These are phyloP conservation scores for Cladosporium halotolerans DNA, from an alignment of 2,329 filamentous ascomycete species.

Conservation along the genomic window DNA sequence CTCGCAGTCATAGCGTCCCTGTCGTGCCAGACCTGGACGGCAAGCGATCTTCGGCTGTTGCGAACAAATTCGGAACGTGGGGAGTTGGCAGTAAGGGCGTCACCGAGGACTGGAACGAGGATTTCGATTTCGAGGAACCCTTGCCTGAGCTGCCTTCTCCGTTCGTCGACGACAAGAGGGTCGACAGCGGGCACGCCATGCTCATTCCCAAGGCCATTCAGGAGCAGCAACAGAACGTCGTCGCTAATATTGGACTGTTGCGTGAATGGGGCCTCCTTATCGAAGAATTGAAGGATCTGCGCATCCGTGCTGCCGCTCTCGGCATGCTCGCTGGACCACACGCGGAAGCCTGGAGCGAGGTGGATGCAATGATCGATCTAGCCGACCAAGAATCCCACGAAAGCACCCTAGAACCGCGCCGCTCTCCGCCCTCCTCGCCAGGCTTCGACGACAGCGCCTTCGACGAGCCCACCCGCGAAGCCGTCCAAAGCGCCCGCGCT, in stretches of 20 bases:
- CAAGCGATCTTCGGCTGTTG: slow-evolving; percentile 49
- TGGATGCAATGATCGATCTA: slow-evolving; percentile 81
- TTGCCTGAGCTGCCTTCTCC: slow-evolving; percentile 28
- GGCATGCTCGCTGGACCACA: slow-evolving; percentile 57
- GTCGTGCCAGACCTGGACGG: slow-evolving; percentile 55
- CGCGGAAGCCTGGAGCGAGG: slow-evolving; percentile 65
- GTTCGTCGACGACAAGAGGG: slow-evolving; percentile 32
- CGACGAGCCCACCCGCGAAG: slow-evolving; percentile 40
- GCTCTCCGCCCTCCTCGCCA: slow-evolving; percentile 51
- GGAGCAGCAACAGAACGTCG: slow-evolving; percentile 74
- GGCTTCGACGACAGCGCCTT: slow-evolving; percentile 54
- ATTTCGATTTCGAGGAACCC: slow-evolving; percentile 68
- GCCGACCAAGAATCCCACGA: slow-evolving; percentile 62
- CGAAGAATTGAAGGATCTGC: slow-evolving; percentile 73
- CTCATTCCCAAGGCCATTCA: slow-evolving; percentile 74
- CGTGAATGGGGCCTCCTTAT: slow-evolving; percentile 74
- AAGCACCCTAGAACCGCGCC: slow-evolving; percentile 42
- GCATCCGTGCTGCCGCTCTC: slow-evolving; percentile 62
- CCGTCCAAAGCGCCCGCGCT: slow-evolving; percentile 5
- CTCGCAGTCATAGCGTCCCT: slow-evolving; percentile 76
- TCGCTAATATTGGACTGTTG: slow-evolving; percentile 76
- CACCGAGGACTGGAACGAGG: slow-evolving; percentile 84
- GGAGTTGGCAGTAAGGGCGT: slow-evolving; percentile 70
- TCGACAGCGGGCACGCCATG: slow-evolving; percentile 49
- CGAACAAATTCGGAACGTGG: slow-evolving; percentile 76